Conservation (phyloP, 345 rosid genomes). For the Capsella bursapastoris region DNA sequence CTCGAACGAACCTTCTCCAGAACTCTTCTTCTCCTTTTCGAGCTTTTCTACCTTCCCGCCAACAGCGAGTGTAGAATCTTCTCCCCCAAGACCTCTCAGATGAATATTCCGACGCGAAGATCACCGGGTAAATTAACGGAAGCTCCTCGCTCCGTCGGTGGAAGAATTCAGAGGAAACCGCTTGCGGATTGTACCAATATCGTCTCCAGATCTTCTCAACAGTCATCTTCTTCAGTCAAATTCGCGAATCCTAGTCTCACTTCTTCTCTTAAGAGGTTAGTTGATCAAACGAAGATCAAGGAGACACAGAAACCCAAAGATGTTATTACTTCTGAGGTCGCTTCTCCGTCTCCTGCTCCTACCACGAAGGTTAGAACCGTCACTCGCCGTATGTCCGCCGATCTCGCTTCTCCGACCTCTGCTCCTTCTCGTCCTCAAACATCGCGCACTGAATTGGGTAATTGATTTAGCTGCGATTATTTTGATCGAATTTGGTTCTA, state of each 20-base stretch:
- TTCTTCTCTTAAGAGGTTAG: slow-evolving; percentile 43
- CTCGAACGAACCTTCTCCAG: slow-evolving; percentile 21
- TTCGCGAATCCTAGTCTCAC: slow-evolving; percentile 44
- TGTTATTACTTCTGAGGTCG: background rate
- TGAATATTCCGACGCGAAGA: background rate
- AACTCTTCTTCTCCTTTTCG: slow-evolving; percentile 21
- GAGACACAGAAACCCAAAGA: slow-evolving; percentile 14
- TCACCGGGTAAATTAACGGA: slow-evolving; percentile 22
- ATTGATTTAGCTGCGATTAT: background rate
- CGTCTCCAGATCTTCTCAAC: slow-evolving; percentile 35
- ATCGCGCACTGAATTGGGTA: slow-evolving; percentile 34
- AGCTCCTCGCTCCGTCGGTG: slow-evolving; percentile 26
- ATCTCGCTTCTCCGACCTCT: slow-evolving; percentile 29
- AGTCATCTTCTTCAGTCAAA: slow-evolving; percentile 40
- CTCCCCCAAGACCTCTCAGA: slow-evolving; percentile 12
- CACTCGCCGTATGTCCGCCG: slow-evolving; percentile 34
- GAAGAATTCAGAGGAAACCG: slow-evolving; percentile 32
- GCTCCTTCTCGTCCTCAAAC: slow-evolving; percentile 30
- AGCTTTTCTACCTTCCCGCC: slow-evolving; percentile 41
- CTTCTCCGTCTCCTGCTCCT: slow-evolving; percentile 9
- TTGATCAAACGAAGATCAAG: slow-evolving; percentile 40
- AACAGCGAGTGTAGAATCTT: slow-evolving; percentile 15
- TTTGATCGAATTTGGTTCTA: slow-evolving; percentile 18
- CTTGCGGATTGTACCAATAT: slow-evolving; percentile 47
- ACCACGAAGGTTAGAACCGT: slow-evolving; percentile 5